These are phyloP conservation scores for Fusarium beomiforme DNA, from an alignment of 2,329 filamentous ascomycete genomes.

Conservation along the genomic window DNA sequence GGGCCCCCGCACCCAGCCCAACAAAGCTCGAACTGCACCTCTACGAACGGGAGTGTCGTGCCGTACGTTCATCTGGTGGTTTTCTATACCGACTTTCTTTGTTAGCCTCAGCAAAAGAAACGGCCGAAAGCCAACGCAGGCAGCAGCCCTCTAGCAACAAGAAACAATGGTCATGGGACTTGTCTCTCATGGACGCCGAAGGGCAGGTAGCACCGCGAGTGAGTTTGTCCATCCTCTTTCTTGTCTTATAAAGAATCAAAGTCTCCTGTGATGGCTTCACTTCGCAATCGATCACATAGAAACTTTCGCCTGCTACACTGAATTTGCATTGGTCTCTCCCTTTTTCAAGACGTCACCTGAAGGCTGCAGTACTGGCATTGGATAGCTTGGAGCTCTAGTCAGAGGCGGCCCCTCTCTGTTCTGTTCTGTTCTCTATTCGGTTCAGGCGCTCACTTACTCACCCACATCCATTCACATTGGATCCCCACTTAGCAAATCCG, in stretches of 20 bases:
- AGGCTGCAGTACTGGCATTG: background rate
- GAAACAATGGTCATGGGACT: conserved; percentile 47
- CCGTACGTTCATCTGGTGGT: background rate
- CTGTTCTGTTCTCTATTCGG: conserved; percentile 19
- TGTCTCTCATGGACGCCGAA: conserved; percentile 46
- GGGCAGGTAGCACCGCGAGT: conserved; percentile 44
- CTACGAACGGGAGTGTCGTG: conserved; percentile 2
- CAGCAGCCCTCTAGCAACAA: conserved; percentile 14
- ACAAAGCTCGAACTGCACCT: conserved; percentile 21
- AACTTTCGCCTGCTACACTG: background rate
- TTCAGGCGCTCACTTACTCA: conserved; percentile 36
- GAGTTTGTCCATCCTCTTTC: conserved; percentile 26
- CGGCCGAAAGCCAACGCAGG: conserved; percentile 5
- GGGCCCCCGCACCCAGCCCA: conserved; percentile 19
- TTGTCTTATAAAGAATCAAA: conserved; percentile 1
- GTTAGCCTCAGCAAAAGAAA: background rate
- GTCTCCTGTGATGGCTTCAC: background rate
- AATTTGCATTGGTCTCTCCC: background rate
- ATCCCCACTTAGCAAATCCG: conserved; percentile 37
- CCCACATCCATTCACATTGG: conserved; percentile 25
- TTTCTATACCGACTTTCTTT: background rate
- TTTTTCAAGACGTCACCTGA: conserved; percentile 17
- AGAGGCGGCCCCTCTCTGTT: conserved; percentile 14
- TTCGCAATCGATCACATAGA: conserved; percentile 2
- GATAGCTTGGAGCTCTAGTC: conserved; percentile 31